These are phyloP conservation scores for Leptoxyphium fumago DNA, from an alignment of 2,329 filamentous ascomycete species.

Conservation along the genomic window DNA sequence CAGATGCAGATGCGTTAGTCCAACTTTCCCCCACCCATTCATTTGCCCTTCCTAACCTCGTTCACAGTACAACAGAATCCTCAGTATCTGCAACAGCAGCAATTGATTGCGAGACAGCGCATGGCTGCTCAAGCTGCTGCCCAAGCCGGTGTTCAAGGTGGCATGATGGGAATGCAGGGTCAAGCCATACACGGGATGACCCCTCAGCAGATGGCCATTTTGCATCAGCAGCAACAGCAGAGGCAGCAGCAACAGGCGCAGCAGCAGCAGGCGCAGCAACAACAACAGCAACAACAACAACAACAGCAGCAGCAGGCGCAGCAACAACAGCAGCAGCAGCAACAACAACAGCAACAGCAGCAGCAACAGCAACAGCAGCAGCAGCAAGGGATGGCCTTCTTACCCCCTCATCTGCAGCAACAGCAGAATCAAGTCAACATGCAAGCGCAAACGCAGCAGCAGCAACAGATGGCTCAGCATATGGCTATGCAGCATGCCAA, in stretches of 20 bases:
- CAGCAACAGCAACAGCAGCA: background rate
- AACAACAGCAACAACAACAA: conserved; percentile 16
- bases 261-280: conserved; percentile 22
- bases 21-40: conserved; percentile 3
- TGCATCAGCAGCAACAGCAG: background rate
- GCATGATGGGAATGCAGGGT: conserved; percentile 9
- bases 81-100: conserved; percentile 2
- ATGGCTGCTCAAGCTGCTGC: conserved; percentile 41
- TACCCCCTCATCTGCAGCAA: conserved; percentile 9
- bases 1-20: conserved; percentile 21
- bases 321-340: conserved; percentile 19
- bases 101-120: conserved; percentile 22
- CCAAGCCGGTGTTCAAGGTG: conserved; percentile 26
- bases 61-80: conserved; percentile 25
- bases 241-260: conserved; percentile 19
- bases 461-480: conserved; percentile 7
- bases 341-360: conserved; percentile 20
- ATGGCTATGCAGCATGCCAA: conserved; percentile 32
- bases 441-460: conserved; percentile 11
- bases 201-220: conserved; percentile 15
- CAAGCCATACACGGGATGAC: conserved; percentile 14
- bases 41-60: conserved; percentile 17
- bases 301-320: background rate
- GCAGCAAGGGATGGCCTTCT: conserved; percentile 5
- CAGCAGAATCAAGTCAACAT: conserved; percentile 9